phyloP scores from a whole-genome alignment of 1,284 basidiomycete genomes.

The Trichosporon sp. region DNA sequence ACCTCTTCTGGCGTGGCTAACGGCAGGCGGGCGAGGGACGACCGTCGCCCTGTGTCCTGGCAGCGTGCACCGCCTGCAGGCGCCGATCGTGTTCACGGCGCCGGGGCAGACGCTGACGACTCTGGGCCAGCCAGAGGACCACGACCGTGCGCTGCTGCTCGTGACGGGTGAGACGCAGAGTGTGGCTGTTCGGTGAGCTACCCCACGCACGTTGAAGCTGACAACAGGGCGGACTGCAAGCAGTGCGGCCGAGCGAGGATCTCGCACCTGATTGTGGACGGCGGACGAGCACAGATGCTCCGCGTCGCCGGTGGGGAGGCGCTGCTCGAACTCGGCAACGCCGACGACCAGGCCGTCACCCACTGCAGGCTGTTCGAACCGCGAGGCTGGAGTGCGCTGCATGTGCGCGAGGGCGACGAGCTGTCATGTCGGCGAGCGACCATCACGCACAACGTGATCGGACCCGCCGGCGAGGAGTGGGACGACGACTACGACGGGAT shows the following conservation, averaged over 20 bases:
- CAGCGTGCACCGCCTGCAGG: slow-evolving; percentile 42
- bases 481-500: slow-evolving; percentile 50
- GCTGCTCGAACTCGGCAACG: slow-evolving; percentile 48
- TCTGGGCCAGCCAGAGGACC: slow-evolving; percentile 32
- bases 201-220: neutral
- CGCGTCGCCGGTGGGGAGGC: slow-evolving; percentile 45
- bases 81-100: slow-evolving; percentile 41
- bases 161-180: slow-evolving; percentile 40
- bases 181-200: slow-evolving; percentile 40
- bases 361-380: slow-evolving; percentile 49
- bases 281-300: slow-evolving; percentile 46
- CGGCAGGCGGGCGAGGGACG: slow-evolving; percentile 37
- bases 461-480: slow-evolving; percentile 51
- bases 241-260: slow-evolving; percentile 38
- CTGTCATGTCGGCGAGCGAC: slow-evolving; percentile 41
- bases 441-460: slow-evolving; percentile 47
- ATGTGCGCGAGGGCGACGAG: slow-evolving; percentile 49
- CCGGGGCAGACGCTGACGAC: slow-evolving; percentile 44
- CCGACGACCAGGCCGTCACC: slow-evolving; percentile 40
- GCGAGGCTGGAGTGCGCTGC: slow-evolving; percentile 50
- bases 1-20: neutral
- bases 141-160: slow-evolving; percentile 41
- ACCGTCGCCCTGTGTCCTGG: slow-evolving; percentile 43
- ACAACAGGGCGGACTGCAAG: slow-evolving; percentile 46
- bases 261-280: slow-evolving; percentile 45